A percentile compares a stretch with the other conserved stretches of the same genome.
Evolutionary conservation across 352 stramenopile genomes (phyloP).

Genomic region (Globisporangium canariense): DNA sequence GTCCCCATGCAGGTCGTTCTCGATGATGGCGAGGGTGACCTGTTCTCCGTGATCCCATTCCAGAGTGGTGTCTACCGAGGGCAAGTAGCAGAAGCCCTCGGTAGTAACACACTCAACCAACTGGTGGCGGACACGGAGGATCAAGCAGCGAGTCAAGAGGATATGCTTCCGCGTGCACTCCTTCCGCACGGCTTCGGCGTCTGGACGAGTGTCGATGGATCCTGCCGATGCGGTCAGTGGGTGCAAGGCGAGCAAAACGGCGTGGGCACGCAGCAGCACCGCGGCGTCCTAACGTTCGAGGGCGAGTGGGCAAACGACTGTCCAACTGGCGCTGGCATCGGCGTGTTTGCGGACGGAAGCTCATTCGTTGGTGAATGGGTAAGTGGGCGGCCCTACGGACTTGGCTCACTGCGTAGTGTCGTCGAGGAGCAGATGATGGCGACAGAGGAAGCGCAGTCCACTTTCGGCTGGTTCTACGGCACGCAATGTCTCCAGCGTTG

Average conservation of each 20-base stretch:
- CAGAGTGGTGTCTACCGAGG: slow-evolving; percentile 12
- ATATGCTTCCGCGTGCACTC: not conserved
- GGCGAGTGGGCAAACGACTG: slow-evolving; percentile 28
- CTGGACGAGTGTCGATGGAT: slow-evolving; percentile 25
- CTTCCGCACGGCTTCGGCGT: slow-evolving; percentile 43
- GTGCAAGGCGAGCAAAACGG: slow-evolving; percentile 28
- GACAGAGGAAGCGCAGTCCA: not conserved
- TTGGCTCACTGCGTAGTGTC: slow-evolving; percentile 25
- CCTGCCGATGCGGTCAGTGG: slow-evolving; percentile 39
- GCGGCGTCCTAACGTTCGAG: slow-evolving; percentile 37
- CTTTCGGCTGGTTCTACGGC: slow-evolving; percentile 47
- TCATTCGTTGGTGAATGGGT: slow-evolving; percentile 43
- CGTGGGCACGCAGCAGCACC: slow-evolving; percentile 34
- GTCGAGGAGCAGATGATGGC: not conserved
- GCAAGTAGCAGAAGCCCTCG: not conserved
- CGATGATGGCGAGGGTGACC: not conserved
- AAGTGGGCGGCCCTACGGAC: slow-evolving; percentile 28
- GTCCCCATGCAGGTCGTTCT: not conserved
- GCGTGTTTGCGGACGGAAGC: slow-evolving; percentile 35
- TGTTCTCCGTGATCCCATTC: slow-evolving; percentile 4
- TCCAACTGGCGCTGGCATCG: slow-evolving; percentile 37
- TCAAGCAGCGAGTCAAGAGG: not conserved
- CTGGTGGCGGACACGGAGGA: not conserved
- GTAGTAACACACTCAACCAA: not conserved
- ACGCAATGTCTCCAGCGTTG: slow-evolving; percentile 30